A percentile compares a stretch with the other conserved stretches of the same genome.
phyloP scores from a whole-genome alignment of 129 eudicot genomes.

The Apium graveolens region DNA sequence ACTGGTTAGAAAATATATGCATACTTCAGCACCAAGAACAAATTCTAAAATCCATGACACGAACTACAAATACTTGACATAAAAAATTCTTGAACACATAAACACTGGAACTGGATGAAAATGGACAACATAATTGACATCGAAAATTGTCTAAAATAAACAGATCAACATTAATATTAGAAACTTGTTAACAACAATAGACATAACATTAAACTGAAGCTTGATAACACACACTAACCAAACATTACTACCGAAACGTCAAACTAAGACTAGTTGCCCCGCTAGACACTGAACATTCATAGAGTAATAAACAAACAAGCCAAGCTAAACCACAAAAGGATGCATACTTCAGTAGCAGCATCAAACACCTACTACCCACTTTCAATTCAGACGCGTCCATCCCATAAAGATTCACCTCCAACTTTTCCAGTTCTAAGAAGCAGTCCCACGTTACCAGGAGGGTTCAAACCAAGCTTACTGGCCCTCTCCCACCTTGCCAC shows the following conservation, averaged over 20 bases:
- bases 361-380: not conserved
- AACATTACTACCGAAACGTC: not conserved
- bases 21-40: not conserved
- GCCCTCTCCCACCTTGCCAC: constrained; percentile 84
- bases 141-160: not conserved
- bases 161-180: not conserved
- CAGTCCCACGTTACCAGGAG: constrained; percentile 45
- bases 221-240: not conserved
- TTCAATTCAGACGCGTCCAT: constrained; percentile 46
- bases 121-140: not conserved
- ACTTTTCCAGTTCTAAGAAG: constrained; percentile 39
- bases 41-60: not conserved
- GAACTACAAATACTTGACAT: not conserved
- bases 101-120: not conserved
- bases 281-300: constrained; percentile 5
- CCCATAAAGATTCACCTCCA: constrained; percentile 54
- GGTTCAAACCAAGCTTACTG: constrained; percentile 46
- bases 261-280: not conserved
- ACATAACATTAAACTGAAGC: not conserved
- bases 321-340: not conserved
- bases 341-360: not conserved
- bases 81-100: not conserved
- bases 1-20: not conserved
- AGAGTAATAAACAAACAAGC: not conserved
- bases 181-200: not conserved